phyloP scores from a whole-genome alignment of 129 eudicot genomes.

The Artemisia annua region DNA sequence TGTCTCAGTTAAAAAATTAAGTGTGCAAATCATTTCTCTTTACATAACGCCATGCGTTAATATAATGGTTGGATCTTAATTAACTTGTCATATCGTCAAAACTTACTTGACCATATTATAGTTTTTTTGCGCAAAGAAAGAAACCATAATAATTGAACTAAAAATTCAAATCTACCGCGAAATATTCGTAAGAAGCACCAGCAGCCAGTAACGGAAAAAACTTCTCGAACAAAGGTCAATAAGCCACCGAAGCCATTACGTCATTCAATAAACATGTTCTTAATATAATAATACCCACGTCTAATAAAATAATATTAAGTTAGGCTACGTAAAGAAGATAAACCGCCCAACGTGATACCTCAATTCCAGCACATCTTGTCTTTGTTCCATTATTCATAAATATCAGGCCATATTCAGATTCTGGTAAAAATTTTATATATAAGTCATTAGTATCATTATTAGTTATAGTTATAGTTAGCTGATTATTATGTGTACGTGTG shows the following conservation, averaged over 20 bases:
- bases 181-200: no score
- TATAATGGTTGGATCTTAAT: no score
- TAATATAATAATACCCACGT: constrained; percentile 22
- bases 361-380: constrained; percentile 13
- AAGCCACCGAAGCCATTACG: constrained; percentile 32
- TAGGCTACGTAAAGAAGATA: constrained; percentile 7
- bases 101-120: no score
- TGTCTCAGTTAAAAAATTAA: no score
- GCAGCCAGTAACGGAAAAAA: constrained; percentile 2
- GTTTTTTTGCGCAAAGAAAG: no score
- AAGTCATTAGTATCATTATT: constrained; percentile 13
- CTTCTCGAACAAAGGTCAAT: constrained; percentile 18
- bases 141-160: no score
- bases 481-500: background rate
- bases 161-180: no score
- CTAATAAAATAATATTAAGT: background rate
- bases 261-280: constrained; percentile 21
- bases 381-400: background rate
- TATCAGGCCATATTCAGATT: constrained; percentile 24
- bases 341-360: constrained; percentile 22
- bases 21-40: no score
- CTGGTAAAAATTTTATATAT: constrained; percentile 1
- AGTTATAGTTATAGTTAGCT: background rate
- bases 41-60: no score
- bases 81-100: no score